Evolutionary conservation across 345 rosid species (phyloP), one percentile per base, ranked within the genome.

Genomic region (Jatropha curcas): DNA sequence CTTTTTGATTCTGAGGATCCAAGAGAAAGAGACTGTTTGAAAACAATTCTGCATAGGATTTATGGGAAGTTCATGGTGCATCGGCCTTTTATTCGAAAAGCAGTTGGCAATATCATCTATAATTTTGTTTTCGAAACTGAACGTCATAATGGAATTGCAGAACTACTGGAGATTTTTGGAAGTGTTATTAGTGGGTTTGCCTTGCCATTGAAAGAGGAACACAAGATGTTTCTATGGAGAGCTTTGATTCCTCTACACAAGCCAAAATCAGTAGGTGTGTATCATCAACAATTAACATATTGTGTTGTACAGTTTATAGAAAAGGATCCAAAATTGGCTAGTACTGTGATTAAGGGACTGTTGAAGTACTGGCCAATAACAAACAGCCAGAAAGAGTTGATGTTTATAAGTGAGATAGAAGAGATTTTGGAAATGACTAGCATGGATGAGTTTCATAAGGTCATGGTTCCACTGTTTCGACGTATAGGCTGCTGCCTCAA

Each of bases 1-100:
- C 91, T 90, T 72, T 90, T 90, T 22, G 96, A 88, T 67, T 90
- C 96, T 4, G 96, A 87, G 72, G 96, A 90, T 66, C 96, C 93
- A 7, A 80, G 96, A 74, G 96, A 90, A 72, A 86, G 92, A 80
- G 93, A 91, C 70, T 81, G 85, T 78, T 81, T 91, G 82, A 91
- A 91, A 76, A 91, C 93, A 25, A 84, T 91, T 74, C 82, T 91
- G 51, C 96, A 91, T 58, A 82, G 88, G 70, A 75, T 85, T 67
- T 91, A 91, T 59, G 92, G 92, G 62, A 91, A 86, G 75, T 91
- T 91, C 77, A 91, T 88, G 93, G 83, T 86, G 8, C 93, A 86
- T 56, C 75, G 96, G 52, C 90, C 91, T n/a, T 87, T 86, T 76
- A 82, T 91, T 37, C 75, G 93, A 61, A 86, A 86, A 80, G 85